Percentiles rank a stretch among this genome's conserved stretches.
Conservation (phyloP, 2,329 filamentous ascomycete genomes). For the Nemania sp. region DNA sequence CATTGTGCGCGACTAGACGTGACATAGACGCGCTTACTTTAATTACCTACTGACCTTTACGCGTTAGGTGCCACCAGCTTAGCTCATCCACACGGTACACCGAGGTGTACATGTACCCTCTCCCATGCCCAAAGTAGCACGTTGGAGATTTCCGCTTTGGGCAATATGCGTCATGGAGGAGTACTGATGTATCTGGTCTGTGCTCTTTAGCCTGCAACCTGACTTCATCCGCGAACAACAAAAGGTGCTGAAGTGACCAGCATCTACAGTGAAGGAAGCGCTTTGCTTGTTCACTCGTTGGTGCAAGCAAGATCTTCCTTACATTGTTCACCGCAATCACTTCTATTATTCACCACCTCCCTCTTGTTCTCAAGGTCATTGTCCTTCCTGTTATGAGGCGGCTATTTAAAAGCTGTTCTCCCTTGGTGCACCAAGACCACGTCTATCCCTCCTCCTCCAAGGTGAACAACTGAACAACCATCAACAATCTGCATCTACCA, state of each 20-base stretch:
- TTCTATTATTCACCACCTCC: no score
- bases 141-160: slow-evolving; percentile 13
- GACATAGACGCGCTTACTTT: slow-evolving; percentile 11
- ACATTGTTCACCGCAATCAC: no score
- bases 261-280: no score
- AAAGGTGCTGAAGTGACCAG: no score
- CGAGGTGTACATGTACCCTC: no score
- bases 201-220: slow-evolving; percentile 9
- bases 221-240: slow-evolving; percentile 14
- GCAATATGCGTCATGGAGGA: not conserved
- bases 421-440: not conserved
- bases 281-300: no score
- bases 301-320: not conserved
- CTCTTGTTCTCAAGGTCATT: no score
- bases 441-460: not conserved
- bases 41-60: not conserved
- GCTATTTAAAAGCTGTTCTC: not conserved
- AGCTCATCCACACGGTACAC: no score
- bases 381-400: no score
- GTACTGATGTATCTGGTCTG: slow-evolving; percentile 8
- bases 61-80: slow-evolving; percentile 20
- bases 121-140: no score
- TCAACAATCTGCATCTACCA: not conserved
- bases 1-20: slow-evolving; percentile 13
- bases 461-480: not conserved